Percentiles rank a stretch among this genome's conserved stretches.
phyloP scores from a whole-genome alignment of 2,329 filamentous ascomycete species.

The Fusarium fracticaudum region DNA sequence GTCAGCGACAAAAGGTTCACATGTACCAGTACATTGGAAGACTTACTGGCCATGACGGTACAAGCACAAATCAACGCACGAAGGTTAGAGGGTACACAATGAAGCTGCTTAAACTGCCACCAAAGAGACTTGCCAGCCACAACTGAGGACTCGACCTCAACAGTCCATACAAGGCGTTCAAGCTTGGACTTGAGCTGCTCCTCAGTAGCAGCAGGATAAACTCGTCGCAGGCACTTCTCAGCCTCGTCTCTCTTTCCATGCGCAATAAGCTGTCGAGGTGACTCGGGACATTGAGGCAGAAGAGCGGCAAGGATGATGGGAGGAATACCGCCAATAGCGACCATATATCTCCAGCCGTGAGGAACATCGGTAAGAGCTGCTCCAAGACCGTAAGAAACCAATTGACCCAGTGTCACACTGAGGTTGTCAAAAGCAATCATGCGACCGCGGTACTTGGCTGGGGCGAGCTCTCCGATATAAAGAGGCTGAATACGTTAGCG shows the following conservation, averaged over 20 bases:
- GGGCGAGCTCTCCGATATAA: conserved; percentile 62
- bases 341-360: conserved; percentile 60
- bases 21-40: conserved; percentile 54
- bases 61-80: conserved; percentile 57
- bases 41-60: conserved; percentile 56
- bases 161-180: conserved; percentile 48
- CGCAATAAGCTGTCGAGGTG: conserved; percentile 56
- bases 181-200: conserved; percentile 57
- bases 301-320: conserved; percentile 54
- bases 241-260: conserved; percentile 54
- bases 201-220: conserved; percentile 54
- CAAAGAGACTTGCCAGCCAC: conserved; percentile 50
- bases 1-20: conserved; percentile 53
- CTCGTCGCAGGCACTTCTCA: conserved; percentile 47
- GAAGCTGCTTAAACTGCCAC: conserved; percentile 56
- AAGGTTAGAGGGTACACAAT: conserved; percentile 53
- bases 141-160: conserved; percentile 51
- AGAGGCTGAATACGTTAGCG: conserved; percentile 14
- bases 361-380: conserved; percentile 52
- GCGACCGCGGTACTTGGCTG: conserved; percentile 59
- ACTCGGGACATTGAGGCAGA: conserved; percentile 58
- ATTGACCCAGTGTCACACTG: conserved; percentile 53
- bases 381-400: conserved; percentile 54
- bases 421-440: conserved; percentile 61
- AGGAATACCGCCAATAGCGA: conserved; percentile 57